phyloP scores from a whole-genome alignment of 805 yeast species.

The Candida fluviatilis region DNA sequence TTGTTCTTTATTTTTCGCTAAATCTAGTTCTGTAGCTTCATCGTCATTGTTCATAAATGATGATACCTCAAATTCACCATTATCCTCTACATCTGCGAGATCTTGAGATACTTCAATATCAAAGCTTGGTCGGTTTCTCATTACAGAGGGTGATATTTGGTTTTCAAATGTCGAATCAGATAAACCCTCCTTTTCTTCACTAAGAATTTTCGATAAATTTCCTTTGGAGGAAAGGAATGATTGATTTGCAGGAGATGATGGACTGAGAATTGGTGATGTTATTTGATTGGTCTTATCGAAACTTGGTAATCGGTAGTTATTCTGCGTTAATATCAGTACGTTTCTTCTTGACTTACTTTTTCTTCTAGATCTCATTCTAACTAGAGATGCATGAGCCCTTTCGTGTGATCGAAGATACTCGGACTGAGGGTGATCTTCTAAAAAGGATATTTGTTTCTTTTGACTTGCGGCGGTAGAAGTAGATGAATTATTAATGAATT shows the following conservation, averaged over 20 bases:
- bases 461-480: constrained; percentile 2
- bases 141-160: constrained; percentile 5
- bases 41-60: not conserved
- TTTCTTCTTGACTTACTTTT: constrained; percentile 41
- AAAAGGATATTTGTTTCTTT: constrained; percentile 11
- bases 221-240: constrained; percentile 2
- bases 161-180: constrained; percentile 1
- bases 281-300: constrained; percentile 13
- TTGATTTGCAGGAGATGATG: constrained; percentile 16
- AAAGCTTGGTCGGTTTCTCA: not conserved
- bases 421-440: constrained; percentile 24
- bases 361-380: constrained; percentile 57
- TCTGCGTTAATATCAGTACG: constrained; percentile 22
- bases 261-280: constrained; percentile 17
- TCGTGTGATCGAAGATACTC: constrained; percentile 45
- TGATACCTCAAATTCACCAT: constrained; percentile 2
- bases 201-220: constrained; percentile 5
- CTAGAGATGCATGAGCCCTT: constrained; percentile 62
- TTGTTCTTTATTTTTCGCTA: constrained; percentile 5
- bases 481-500: not conserved
- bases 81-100: constrained; percentile 2
- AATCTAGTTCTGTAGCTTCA: not conserved
- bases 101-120: constrained; percentile 1
- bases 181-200: not conserved
- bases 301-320: constrained; percentile 16